phyloP scores from a whole-genome alignment of 306 rosid genomes.

The Echinosophora koreensis region DNA sequence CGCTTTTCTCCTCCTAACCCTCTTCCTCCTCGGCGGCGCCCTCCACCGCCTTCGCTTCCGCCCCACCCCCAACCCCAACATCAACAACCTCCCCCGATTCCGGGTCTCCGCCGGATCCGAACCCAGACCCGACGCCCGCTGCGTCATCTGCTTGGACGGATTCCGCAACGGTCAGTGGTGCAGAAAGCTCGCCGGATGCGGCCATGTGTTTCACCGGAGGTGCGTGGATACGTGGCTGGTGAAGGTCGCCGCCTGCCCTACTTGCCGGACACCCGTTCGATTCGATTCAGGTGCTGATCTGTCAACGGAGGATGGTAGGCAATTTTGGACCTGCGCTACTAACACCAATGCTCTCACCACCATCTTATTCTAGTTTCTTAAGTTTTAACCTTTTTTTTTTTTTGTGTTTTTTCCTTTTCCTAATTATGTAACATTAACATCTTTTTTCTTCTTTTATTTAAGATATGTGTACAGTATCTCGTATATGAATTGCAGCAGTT shows the following conservation, averaged over 20 bases:
- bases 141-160: constrained; percentile 78
- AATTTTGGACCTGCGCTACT: constrained; percentile 39
- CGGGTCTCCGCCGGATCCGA: constrained; percentile 47
- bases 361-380: constrained; percentile 54
- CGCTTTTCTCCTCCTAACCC: constrained; percentile 67
- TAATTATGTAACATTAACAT: neutral
- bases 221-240: constrained; percentile 86
- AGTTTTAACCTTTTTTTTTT: constrained; percentile 39
- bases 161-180: constrained; percentile 80
- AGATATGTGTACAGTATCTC: constrained; percentile 13
- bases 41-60: constrained; percentile 70
- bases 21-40: constrained; percentile 68
- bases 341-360: constrained; percentile 46
- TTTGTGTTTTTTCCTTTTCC: constrained; percentile 40
- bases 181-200: constrained; percentile 66
- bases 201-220: constrained; percentile 74
- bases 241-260: constrained; percentile 80
- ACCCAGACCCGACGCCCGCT: constrained; percentile 51
- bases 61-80: constrained; percentile 43
- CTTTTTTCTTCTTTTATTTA: neutral
- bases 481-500: constrained; percentile 19
- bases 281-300: constrained; percentile 14
- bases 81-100: constrained; percentile 68
- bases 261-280: constrained; percentile 78
- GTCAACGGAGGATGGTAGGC: constrained; percentile 44